Percentiles rank a stretch among this genome's conserved stretches.
phyloP scores from a whole-genome alignment of 352 stramenopile species.

The Globisporangium cystogenes region DNA sequence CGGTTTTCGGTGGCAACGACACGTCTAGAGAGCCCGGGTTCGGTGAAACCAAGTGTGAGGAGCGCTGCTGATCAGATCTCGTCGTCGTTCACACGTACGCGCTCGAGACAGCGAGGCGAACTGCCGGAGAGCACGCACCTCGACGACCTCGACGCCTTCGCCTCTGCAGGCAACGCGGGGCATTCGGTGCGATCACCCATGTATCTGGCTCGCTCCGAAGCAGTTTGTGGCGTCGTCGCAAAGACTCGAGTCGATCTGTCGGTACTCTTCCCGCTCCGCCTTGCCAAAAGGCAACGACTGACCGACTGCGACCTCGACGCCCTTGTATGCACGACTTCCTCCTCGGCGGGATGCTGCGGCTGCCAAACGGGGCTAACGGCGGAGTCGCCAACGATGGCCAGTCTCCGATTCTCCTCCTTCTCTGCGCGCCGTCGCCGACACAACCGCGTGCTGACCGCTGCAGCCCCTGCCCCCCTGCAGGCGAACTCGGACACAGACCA shows the following conservation, averaged over 20 bases:
- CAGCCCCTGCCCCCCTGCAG: conserved; percentile 19
- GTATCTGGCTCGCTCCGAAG: neutral
- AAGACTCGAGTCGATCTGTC: too few species aligned
- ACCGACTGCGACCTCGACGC: too few species aligned
- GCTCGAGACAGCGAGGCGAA: neutral
- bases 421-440: neutral
- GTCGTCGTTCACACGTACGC: neutral
- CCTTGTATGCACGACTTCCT: too few species aligned
- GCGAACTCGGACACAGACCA: neutral
- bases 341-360: too few species aligned
- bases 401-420: neutral
- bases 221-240: neutral
- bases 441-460: neutral
- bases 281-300: too few species aligned
- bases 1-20: neutral
- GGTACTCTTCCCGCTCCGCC: too few species aligned
- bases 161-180: too few species aligned
- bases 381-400: neutral
- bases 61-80: neutral
- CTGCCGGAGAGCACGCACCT: neutral
- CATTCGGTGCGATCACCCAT: neutral
- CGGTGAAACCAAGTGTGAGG: neutral
- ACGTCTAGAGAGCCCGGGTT: neutral
- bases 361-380: too few species aligned
- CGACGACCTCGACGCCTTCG: too few species aligned